Evolutionary conservation across 2,329 filamentous ascomycete genomes (phyloP), one percentile per base, ranked within the genome.

Genomic region (Didymella arachidicola): DNA sequence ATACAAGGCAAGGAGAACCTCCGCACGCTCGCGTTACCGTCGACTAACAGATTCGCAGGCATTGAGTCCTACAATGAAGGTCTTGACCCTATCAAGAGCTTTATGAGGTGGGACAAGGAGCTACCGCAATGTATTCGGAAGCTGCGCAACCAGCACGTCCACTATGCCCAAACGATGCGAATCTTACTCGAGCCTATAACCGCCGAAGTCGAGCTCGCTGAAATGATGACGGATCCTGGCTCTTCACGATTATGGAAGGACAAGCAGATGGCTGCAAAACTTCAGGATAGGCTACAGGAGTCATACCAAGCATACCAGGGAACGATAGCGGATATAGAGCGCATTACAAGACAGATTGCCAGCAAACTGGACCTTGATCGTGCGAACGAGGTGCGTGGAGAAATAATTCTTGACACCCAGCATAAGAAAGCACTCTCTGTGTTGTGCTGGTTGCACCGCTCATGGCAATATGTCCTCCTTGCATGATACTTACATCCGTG

Each of bases 41-140:
- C 14, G 26, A 22, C 39, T 58, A 38, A 54, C 34, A 26, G 5
- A 8, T 25, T 18, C n/a, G 5, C 8, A 73, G 68, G 67, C 2
- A 69, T 72, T n/a, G 74, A 78, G 36, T 69, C 69, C 34, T 79
- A 79, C 48, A 73, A 77, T 39, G 73, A 77, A 42, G 74, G 78
- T 2, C 66, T 79, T 3, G 75, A 79, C 53, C 76, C 72, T 0
- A 65, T 79, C 43, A 79, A 78, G 53, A 66, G 66, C 48, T 77
- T 78, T 41, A 57, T 73, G 41, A 60, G 73, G 62, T 76, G 75
- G 72, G 72, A 77, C 45, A 62, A 67, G 11, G 72, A 77, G 53
- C 65, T 76, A 3, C 75, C 74, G 1, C 61, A 72, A 32, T 70
- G 71, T 38, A 76, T 77, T 39, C 72, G 74, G 16, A 77, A 77